Evolutionary conservation across 768 basidiomycete species (phyloP).

Genomic region (Termitomyces sp.): DNA sequence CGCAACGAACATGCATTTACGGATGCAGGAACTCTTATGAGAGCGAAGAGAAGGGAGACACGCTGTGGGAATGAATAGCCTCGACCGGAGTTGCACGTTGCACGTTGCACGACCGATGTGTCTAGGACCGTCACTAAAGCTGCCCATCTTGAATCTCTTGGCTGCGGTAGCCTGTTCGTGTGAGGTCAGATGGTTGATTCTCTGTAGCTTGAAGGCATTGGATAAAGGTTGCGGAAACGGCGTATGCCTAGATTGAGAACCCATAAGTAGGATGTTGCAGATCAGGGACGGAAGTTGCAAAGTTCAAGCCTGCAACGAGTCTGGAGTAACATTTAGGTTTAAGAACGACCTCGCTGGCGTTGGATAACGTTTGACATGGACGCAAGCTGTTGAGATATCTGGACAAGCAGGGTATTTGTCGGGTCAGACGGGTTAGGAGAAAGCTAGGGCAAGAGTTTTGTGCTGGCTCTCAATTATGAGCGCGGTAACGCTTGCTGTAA

Average conservation of each 20-base stretch:
- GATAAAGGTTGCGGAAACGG: slow-evolving; percentile 42
- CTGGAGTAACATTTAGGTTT: neutral
- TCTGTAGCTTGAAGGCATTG: slow-evolving; percentile 18
- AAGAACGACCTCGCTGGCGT: neutral
- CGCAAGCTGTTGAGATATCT: neutral
- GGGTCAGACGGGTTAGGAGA: neutral
- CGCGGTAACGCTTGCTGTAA: neutral
- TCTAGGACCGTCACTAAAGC: neutral
- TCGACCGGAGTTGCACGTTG: no score
- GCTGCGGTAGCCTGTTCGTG: neutral
- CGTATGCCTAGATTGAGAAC: slow-evolving; percentile 22
- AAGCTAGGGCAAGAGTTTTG: neutral
- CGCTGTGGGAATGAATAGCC: no score
- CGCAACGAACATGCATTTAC: slow-evolving; percentile 21
- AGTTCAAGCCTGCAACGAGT: neutral
- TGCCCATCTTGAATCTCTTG: neutral
- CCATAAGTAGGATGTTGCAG: slow-evolving; percentile 36
- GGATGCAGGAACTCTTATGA: slow-evolving; percentile 40
- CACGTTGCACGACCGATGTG: no score
- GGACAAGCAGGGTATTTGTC: neutral
- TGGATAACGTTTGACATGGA: neutral
- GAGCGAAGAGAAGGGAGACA: slow-evolving; percentile 22
- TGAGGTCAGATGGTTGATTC: neutral
- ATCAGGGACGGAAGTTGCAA: slow-evolving; percentile 19
- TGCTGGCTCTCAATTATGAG: neutral